Evolutionary conservation across 2,329 filamentous ascomycete genomes (phyloP), one percentile per base, ranked within the genome.

Genomic region (Madurella mycetomatis): DNA sequence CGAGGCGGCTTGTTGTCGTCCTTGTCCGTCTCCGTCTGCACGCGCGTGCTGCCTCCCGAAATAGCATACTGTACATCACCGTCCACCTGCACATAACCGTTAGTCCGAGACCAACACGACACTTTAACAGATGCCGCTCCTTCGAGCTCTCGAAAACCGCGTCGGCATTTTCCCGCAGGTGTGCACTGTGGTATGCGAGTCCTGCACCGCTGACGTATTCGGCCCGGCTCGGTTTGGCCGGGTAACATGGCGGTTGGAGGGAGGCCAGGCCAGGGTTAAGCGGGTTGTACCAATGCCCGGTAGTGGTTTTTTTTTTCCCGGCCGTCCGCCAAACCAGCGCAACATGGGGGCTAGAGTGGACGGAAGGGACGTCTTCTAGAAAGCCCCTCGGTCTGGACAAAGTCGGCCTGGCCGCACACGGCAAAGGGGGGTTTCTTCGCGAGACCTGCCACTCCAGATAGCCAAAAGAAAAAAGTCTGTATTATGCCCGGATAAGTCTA

Each of bases 151-250:
- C 9, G 9, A 37, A 37, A 4, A 4, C 34, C 4, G 4, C 34
- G 11, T 37, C 34, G 34, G 34, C 9, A 2, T 37, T 37, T 37
- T 37, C 11, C 34, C 34, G 34, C 34, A 37, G 4, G 25, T 7
- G 25, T 25, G 25, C 7, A 25, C 25, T 4, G 34, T 37, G 9
- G 4, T 37, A 37, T 11, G 9, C 13, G 9, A 4, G 11, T 9
- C 11, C 34, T 37, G 9, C 11, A 37, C 34, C 34, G 13, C 34
- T 37, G 34, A 19, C 41, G 16, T 51, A 55, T 55, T 55, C 53
- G 53, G 53, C 31, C 53, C 53, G 53, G 53, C 37, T 55, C 39
- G 32, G 53, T 25, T 37, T 44, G 44, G 40, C 34, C 34, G 13
- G 34, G 34, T 34, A 2, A 9, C 30, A 31, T n/a, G 41, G 32